Percentiles rank a stretch among this genome's conserved stretches.
Evolutionary conservation across 1,284 basidiomycete genomes (phyloP).

Genomic region (Boletus nobilissimus): DNA sequence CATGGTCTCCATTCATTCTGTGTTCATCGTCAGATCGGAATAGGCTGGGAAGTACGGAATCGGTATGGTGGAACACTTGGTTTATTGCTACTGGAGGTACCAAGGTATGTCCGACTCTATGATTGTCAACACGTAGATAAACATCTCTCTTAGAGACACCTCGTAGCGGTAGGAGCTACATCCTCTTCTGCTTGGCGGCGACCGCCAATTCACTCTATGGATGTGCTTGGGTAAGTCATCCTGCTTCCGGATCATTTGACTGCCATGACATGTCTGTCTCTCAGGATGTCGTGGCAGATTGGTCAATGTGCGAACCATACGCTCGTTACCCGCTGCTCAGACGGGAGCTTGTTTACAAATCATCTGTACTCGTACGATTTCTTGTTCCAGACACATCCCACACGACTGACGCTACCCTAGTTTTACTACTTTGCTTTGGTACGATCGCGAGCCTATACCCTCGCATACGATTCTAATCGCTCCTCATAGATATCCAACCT

Average conservation of each 20-base stretch:
- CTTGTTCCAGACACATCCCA: not conserved
- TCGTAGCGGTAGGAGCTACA: slow-evolving; percentile 61
- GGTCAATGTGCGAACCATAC: slow-evolving; percentile 77
- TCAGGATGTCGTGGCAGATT: slow-evolving; percentile 84
- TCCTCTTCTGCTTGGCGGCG: slow-evolving; percentile 72
- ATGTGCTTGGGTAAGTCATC: slow-evolving; percentile 74
- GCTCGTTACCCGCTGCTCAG: slow-evolving; percentile 74
- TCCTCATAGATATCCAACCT: slow-evolving; percentile 71
- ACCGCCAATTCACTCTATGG: slow-evolving; percentile 77
- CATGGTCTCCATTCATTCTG: not conserved
- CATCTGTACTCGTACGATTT: slow-evolving; percentile 64
- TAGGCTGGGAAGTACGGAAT: slow-evolving; percentile 84
- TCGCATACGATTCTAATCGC: slow-evolving; percentile 63
- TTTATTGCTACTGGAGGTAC: slow-evolving; percentile 81
- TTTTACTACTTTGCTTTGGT: slow-evolving; percentile 82
- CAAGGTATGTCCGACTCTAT: slow-evolving; percentile 23
- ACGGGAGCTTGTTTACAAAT: slow-evolving; percentile 77
- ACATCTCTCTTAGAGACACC: slow-evolving; percentile 33
- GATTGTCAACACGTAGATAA: slow-evolving; percentile 13
- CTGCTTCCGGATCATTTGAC: not conserved
- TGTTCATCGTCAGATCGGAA: slow-evolving; percentile 20
- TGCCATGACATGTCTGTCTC: slow-evolving; percentile 1
- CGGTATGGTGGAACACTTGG: slow-evolving; percentile 70
- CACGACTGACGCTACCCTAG: slow-evolving; percentile 48
- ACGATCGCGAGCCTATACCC: slow-evolving; percentile 54